Evolutionary conservation across 148 eudicot species (phyloP), one percentile per base, ranked within the genome.

Genomic region (Fagopyrum homotropicum): DNA sequence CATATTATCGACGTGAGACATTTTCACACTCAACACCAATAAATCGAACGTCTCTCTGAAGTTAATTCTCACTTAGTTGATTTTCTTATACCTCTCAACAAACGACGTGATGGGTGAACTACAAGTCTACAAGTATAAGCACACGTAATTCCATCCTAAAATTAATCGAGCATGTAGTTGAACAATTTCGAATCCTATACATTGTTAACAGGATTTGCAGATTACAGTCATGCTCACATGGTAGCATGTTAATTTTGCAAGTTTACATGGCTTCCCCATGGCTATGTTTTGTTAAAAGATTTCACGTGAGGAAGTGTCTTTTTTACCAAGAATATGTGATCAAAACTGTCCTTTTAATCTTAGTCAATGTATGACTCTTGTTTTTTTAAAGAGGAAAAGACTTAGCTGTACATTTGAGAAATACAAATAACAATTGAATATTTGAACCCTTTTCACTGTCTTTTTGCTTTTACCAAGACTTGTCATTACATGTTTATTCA

Each of bases 241-340:
- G 71, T 35, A 46, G 47, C 71, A 40, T 66, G 17, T 66, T 66
- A 40, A 66, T 66, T 43, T 66, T 66, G 79, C 81, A 76, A 80
- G 61, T 75, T 80, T 75, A 72, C 81, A 78, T 80, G 80, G 61
- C 69, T 29, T 78, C 55, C 47, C 70, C 44, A 35, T 66, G 47
- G 46, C 7, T 64, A 7, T 64, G 70, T 74, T 77, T 78, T 73
- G 46, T 80, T 70, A 74, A 75, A 83, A 68, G 68, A 80, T 80
- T 76, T 83, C 86, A 83, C 86, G 76, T 83, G 86, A 71, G 68
- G 40, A 35, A 77, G 56, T 50, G 75, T 76, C 79, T 83, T 79
- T 77, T 74, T 79, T 35, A 57, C 84, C 63, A 57, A 57, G 59
- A 47, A 64, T 79, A 76, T 72, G 79, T 79, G 71, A 66, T 77